Base-by-base conservation (phyloP, 345 rosid genomes). In the Hibiscus trionum region DNA sequence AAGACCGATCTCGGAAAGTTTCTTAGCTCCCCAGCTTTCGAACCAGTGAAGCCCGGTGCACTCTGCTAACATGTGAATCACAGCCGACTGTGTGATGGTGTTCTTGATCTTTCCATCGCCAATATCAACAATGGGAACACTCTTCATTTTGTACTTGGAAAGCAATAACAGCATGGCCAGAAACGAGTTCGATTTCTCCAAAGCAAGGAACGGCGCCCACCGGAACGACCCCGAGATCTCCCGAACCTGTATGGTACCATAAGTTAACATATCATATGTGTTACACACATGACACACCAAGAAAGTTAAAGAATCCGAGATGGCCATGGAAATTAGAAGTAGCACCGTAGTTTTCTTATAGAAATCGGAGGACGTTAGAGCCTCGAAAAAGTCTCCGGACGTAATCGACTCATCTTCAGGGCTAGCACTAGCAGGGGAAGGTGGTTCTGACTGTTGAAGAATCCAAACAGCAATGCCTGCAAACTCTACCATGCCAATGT, bases 131-230 rank as follows among this genome's bases (percentile, higher is more conserved):
- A 93, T 91, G 0, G 98, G 98, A 75, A 96, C 73, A 79, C 99
- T 93, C 87, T 96, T 96, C 99, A 96, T 96, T 80, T 93, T 93
- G 83, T 96, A 96, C 75, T 93, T 96, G 4, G 99, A 96, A 35
- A 96, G 98, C 79, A 96, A 79, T 64, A 96, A 77, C 42, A 96
- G 77, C 99, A 96, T 96, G 55, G 99, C 91, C 81, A 96, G 77
- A 71, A 93, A 96, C 71, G 98, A 88, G 87, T 96, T 93, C 1
- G 90, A 87, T 70, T 83, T 85, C 80, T 91, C 98, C 76, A 96
- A 78, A 57, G 98, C 99, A 60, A 96, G 95, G 83, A 96, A 96
- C 0, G 99, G 99, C n/a, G 97, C 98, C 99, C 98, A 96, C 44
- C 98, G 87, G 83, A 93, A 96, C 64, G 98, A 89, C 46, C 99